Evolutionary conservation across 1,139 yeast genomes (phyloP).

Genomic region (Geotrichum carabidarum): DNA sequence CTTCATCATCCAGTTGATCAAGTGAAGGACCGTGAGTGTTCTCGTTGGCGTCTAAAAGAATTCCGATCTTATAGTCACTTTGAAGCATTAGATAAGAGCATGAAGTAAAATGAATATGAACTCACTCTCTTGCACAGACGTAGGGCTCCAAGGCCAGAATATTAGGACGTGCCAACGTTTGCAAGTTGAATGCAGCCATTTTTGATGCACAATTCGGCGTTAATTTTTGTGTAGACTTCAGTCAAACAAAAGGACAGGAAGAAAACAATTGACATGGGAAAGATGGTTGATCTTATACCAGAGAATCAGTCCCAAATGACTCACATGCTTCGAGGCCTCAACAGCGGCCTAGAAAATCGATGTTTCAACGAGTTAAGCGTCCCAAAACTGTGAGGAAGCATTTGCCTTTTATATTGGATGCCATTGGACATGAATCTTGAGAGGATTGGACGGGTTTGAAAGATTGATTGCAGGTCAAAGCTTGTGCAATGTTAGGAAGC

Average conservation of each 20-base stretch:
- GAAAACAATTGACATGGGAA: background rate
- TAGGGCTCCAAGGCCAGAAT: constrained; percentile 78
- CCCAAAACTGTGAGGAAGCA: too few species aligned
- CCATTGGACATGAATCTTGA: too few species aligned
- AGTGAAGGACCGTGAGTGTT: constrained; percentile 90
- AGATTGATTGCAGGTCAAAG: too few species aligned
- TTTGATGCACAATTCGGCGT: too few species aligned
- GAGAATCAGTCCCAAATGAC: too few species aligned
- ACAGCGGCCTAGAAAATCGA: too few species aligned
- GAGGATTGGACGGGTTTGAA: too few species aligned
- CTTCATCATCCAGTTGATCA: constrained; percentile 37
- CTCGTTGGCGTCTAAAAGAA: constrained; percentile 90
- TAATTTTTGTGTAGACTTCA: background rate
- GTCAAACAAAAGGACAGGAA: background rate
- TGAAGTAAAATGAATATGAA: constrained; percentile 12
- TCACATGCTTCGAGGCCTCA: too few species aligned
- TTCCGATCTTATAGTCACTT: constrained; percentile 72
- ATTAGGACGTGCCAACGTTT: constrained; percentile 72
- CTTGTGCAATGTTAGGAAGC: too few species aligned
- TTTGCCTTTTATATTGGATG: too few species aligned
- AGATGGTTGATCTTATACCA: background rate
- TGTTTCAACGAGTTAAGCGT: too few species aligned
- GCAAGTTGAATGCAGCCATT: constrained; percentile 48
- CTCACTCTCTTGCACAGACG: constrained; percentile 84
- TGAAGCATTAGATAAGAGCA: background rate